A percentile compares a stretch with the other conserved stretches of the same genome.
phyloP scores from a whole-genome alignment of 2,329 filamentous ascomycete genomes.

The Periconia sp. region DNA sequence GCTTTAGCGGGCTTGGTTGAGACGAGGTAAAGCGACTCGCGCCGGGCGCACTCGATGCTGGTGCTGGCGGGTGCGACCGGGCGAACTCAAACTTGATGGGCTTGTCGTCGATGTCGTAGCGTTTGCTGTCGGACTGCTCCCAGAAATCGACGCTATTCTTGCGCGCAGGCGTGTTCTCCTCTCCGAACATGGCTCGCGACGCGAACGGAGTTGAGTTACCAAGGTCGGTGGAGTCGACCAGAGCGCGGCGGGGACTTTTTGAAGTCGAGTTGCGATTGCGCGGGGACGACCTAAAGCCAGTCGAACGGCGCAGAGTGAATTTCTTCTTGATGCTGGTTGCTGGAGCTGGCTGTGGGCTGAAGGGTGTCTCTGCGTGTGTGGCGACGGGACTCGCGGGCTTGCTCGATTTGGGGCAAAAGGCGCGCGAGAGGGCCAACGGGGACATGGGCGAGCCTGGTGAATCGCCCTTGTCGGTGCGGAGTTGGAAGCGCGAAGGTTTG shows the following conservation, averaged over 20 bases:
- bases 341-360: conserved; percentile 61
- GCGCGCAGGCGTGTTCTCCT: conserved; percentile 50
- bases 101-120: conserved; percentile 49
- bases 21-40: conserved; percentile 57
- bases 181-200: conserved; percentile 54
- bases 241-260: conserved; percentile 78
- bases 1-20: conserved; percentile 84
- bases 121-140: conserved; percentile 51
- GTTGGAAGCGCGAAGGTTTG: conserved; percentile 72
- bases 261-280: conserved; percentile 71
- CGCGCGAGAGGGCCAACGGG: conserved; percentile 52
- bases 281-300: conserved; percentile 62
- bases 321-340: conserved; percentile 67
- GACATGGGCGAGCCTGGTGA: conserved; percentile 50
- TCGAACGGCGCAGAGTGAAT: conserved; percentile 54
- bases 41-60: conserved; percentile 57
- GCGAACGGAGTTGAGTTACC: conserved; percentile 69
- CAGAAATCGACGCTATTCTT: conserved; percentile 36
- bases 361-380: conserved; percentile 64
- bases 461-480: conserved; percentile 57
- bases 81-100: conserved; percentile 56
- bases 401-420: conserved; percentile 50
- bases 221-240: conserved; percentile 72
- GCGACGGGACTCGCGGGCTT: conserved; percentile 57
- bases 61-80: conserved; percentile 51